Conservation (phyloP, 306 rosid genomes). For the Vigna hirtella region DNA sequence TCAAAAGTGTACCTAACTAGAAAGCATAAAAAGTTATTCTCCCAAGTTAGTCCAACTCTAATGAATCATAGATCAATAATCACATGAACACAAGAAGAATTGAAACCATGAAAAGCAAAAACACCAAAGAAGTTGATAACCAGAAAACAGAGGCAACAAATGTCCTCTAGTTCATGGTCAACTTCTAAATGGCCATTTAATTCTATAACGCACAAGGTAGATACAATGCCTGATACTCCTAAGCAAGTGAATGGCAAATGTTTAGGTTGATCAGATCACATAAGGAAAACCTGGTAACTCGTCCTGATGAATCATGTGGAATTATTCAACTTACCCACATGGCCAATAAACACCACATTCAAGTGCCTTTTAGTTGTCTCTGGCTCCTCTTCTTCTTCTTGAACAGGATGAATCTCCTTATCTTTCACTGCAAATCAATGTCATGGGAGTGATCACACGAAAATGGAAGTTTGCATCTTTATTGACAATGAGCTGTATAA, state of each 20-base stretch:
- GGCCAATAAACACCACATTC: slow-evolving; percentile 96
- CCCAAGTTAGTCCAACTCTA: slow-evolving; percentile 18
- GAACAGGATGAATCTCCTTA: slow-evolving; percentile 51
- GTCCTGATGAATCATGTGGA: slow-evolving; percentile 11
- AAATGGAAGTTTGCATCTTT: slow-evolving; percentile 17
- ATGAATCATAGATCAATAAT: slow-evolving; percentile 27
- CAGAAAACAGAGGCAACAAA: slow-evolving; percentile 30
- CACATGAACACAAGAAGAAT: slow-evolving; percentile 22
- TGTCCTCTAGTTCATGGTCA: slow-evolving; percentile 19
- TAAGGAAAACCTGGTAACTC: slow-evolving; percentile 13
- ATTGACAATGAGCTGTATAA: slow-evolving; percentile 11
- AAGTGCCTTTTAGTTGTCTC: slow-evolving; percentile 74
- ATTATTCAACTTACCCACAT: slow-evolving; percentile 77
- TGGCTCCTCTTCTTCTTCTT: slow-evolving; percentile 48
- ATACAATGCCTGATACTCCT: slow-evolving; percentile 24
- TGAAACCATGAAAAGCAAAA: slow-evolving; percentile 15
- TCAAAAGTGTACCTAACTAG: not conserved
- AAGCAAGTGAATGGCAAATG: not conserved
- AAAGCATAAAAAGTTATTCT: not conserved
- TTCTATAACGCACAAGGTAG: slow-evolving; percentile 30
- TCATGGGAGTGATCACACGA: slow-evolving; percentile 45
- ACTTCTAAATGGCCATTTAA: slow-evolving; percentile 28
- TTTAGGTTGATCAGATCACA: slow-evolving; percentile 10
- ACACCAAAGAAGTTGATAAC: not conserved
- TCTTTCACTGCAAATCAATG: slow-evolving; percentile 57